phyloP scores from a whole-genome alignment of 352 stramenopile genomes.

The Elongisporangium prolatum region DNA sequence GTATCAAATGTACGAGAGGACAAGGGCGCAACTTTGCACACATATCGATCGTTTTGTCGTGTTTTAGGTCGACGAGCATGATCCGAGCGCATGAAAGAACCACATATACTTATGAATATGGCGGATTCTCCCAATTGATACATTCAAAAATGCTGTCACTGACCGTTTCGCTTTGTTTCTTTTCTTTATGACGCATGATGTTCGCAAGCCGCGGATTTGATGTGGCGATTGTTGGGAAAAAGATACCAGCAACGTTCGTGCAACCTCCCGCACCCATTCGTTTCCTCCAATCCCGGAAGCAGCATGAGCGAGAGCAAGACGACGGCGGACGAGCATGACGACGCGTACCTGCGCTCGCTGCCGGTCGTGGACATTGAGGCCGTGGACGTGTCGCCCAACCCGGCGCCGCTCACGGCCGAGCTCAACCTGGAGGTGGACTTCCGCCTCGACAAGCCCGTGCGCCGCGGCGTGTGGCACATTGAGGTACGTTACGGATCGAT shows the following conservation, averaged over 20 bases:
- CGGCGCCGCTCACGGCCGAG: slow-evolving; percentile 63
- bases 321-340: slow-evolving; percentile 18
- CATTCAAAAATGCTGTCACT: background rate
- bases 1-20: background rate
- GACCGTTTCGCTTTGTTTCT: background rate
- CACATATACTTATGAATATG: background rate
- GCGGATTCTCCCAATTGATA: background rate
- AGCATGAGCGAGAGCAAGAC: slow-evolving; percentile 76
- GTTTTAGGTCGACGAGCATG: background rate
- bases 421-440: slow-evolving; percentile 84
- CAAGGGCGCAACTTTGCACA: background rate
- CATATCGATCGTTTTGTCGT: background rate
- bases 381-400: slow-evolving; percentile 85
- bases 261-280: background rate
- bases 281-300: slow-evolving; percentile 2
- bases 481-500: slow-evolving; percentile 29
- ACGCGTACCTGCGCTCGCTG: slow-evolving; percentile 42
- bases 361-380: slow-evolving; percentile 57
- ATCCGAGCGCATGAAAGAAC: background rate
- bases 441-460: slow-evolving; percentile 51
- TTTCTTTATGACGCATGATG: background rate
- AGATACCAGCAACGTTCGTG: slow-evolving; percentile 3
- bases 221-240: background rate
- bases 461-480: slow-evolving; percentile 70
- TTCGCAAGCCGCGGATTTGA: background rate